phyloP scores from a whole-genome alignment of 1,284 basidiomycete species.

The Ceratorhiza oryzae-sativae region DNA sequence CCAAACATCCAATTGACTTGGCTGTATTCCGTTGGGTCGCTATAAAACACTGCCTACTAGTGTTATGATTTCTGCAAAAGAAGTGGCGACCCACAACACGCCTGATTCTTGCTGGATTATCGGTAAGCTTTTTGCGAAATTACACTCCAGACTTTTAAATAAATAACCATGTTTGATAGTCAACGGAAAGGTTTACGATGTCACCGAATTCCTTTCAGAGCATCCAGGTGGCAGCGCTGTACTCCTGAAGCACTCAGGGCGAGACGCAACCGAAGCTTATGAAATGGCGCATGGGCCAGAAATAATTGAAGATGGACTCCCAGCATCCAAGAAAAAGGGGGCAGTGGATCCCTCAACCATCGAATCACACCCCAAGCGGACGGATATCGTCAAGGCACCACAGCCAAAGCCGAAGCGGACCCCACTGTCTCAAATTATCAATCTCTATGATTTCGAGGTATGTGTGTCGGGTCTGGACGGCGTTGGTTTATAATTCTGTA shows the following conservation, averaged over 20 bases:
- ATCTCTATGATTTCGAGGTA: conserved; percentile 79
- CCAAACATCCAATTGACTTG: neutral
- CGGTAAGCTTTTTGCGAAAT: conserved; percentile 33
- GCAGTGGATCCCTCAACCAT: conserved; percentile 64
- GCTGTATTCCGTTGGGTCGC: neutral
- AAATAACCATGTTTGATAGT: conserved; percentile 14
- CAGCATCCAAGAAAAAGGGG: conserved; percentile 73
- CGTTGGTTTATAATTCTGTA: neutral
- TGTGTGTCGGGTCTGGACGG: neutral
- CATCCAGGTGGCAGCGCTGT: conserved; percentile 55
- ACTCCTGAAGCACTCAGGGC: conserved; percentile 54
- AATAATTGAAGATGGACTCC: conserved; percentile 71
- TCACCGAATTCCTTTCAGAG: conserved; percentile 53
- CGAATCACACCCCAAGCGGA: conserved; percentile 52
- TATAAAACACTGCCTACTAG: neutral
- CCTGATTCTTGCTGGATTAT: conserved; percentile 53
- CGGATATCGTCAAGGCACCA: conserved; percentile 61
- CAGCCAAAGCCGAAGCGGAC: conserved; percentile 66
- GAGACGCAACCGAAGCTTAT: conserved; percentile 60
- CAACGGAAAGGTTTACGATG: conserved; percentile 43
- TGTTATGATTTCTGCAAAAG: conserved; percentile 34
- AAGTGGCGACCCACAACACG: conserved; percentile 49
- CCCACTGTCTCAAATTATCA: conserved; percentile 71
- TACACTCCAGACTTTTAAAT: neutral
- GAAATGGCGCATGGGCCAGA: conserved; percentile 77